A percentile compares a stretch with the other conserved stretches of the same genome.
phyloP scores from a whole-genome alignment of 148 eudicot species.

The Drosera capensis region DNA sequence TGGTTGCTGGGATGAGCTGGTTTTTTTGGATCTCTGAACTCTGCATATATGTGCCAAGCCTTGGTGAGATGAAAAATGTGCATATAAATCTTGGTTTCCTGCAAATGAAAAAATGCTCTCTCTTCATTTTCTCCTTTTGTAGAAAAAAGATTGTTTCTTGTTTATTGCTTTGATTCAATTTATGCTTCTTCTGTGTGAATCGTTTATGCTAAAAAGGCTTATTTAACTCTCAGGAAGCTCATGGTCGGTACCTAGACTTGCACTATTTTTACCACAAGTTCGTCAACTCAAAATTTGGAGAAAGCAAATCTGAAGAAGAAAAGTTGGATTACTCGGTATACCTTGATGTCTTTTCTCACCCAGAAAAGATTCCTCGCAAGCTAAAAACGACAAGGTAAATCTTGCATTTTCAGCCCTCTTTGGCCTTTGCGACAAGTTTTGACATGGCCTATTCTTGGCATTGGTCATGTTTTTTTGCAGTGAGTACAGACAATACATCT shows the following conservation, averaged over 20 bases:
- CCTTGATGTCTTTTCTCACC: slow-evolving; percentile 51
- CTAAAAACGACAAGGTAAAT: slow-evolving; percentile 52
- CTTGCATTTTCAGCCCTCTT: background rate
- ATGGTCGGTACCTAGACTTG: slow-evolving; percentile 78
- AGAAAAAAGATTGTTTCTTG: no score
- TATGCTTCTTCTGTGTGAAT: no score
- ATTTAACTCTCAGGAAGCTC: slow-evolving; percentile 54
- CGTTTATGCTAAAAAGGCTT: background rate
- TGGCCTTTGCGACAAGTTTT: background rate
- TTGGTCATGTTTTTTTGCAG: slow-evolving; percentile 25
- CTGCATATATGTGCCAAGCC: no score
- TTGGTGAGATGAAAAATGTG: no score
- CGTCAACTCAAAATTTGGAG: slow-evolving; percentile 82
- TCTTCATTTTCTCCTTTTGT: no score
- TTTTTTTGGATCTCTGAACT: no score
- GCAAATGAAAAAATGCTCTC: no score
- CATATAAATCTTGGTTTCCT: no score
- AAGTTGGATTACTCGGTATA: slow-evolving; percentile 74
- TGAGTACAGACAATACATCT: slow-evolving; percentile 67
- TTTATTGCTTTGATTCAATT: background rate
- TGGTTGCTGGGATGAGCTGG: no score
- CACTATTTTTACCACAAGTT: slow-evolving; percentile 80
- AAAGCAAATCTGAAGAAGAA: no score
- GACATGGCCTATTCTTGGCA: background rate
- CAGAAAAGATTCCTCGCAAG: slow-evolving; percentile 56